Base-by-base conservation (phyloP, 257 asterid genomes). In the Fraxinus americana region DNA sequence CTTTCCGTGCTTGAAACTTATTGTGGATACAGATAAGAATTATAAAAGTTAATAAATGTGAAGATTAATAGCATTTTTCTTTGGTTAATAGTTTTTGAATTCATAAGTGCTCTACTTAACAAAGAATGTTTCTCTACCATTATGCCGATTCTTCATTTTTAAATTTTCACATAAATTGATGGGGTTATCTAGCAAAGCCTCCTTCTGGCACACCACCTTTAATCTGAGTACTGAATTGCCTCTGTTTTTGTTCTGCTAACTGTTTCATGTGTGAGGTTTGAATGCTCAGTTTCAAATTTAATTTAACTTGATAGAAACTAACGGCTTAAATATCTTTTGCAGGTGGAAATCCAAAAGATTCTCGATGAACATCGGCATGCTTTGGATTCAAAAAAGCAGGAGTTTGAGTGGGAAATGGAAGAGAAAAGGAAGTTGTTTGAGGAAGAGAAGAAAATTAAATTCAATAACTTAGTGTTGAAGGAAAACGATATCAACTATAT, bases 321-420 rank as follows among this genome's bases (percentile, higher is more conserved):
- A 80, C n/a, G 38, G 38, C 34, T 5, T 70, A 63, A 65, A 71
- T 61, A 63, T 71, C 75, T 72, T 19, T 82, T 81, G 50, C 82
- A 94, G 97, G 91, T 90, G 80, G 98, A 91, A 87, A 86, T 92
- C 74, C 92, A 90, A 85, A 87, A 82, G 84, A 82, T 90, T 80
- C 84, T 94, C 35, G 95, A 92, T 76, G 88, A 83, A 76, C 91
- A 88, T 82, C 82, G 90, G 72, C 74, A 86, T 35, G 78, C 87
- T 59, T 83, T 88, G 77, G 95, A 85, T 69, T 38, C 79, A 43
- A 82, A 85, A 83, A 85, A 41, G 76, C 91, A 77, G 75, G 88
- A 92, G 75, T 88, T 88, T 74, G 94, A 90, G 84, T 69, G 76
- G 70, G 94, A 89, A 82, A 72, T 89, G 79, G 94, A 88, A 36